These are phyloP conservation scores for Pelargonium myrrhifolium DNA, from an alignment of 441 rosid genomes.

Conservation along the genomic window DNA sequence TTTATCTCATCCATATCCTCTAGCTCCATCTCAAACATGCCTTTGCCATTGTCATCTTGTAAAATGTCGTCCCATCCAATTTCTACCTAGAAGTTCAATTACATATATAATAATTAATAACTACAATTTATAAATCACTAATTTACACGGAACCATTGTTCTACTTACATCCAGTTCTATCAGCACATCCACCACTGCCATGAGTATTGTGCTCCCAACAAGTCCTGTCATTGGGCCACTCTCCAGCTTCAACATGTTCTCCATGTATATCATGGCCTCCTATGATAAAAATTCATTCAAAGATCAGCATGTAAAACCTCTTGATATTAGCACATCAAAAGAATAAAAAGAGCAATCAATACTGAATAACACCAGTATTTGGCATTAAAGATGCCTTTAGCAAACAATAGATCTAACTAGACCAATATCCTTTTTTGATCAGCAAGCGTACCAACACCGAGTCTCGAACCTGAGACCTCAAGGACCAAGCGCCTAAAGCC, in stretches of 20 bases:
- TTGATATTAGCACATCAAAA: neutral
- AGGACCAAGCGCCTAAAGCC: too few species aligned
- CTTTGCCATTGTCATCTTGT: constrained; percentile 57
- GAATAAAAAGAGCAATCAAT: neutral
- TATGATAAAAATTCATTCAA: constrained; percentile 16
- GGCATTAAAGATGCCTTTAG: neutral
- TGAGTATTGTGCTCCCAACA: constrained; percentile 58
- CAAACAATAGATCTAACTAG: neutral
- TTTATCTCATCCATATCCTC: constrained; percentile 42
- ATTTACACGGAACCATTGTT: constrained; percentile 1
- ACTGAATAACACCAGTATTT: neutral
- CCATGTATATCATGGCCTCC: constrained; percentile 46
- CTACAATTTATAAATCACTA: neutral
- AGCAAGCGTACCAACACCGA: too few species aligned
- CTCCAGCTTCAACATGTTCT: constrained; percentile 73
- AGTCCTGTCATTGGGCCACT: constrained; percentile 56
- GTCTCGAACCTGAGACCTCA: too few species aligned
- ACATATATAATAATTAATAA: constrained; percentile 8
- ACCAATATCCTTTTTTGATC: neutral
- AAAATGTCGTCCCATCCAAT: constrained; percentile 69
- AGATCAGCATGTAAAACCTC: neutral
- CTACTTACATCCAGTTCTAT: constrained; percentile 74
- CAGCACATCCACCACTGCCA: constrained; percentile 56
- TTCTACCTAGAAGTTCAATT: constrained; percentile 40
- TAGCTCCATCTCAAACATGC: constrained; percentile 74